Evolutionary conservation across 345 rosid genomes (phyloP).

Genomic region (Populus euphratica): DNA sequence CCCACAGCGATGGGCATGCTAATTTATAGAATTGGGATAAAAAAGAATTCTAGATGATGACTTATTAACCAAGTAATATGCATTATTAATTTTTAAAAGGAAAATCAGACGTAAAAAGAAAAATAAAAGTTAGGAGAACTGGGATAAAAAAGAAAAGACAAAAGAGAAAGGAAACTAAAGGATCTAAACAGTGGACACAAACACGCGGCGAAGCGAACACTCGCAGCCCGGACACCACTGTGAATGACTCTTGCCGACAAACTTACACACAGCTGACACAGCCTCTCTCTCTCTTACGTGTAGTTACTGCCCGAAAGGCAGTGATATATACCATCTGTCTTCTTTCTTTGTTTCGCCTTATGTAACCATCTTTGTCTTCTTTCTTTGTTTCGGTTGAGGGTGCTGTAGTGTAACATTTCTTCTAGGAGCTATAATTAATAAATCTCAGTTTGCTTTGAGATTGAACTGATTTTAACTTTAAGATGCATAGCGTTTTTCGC

Average conservation of each 20-base stretch:
- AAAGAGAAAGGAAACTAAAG: background rate
- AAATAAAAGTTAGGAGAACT: no score
- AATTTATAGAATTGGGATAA: no score
- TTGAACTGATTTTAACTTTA: background rate
- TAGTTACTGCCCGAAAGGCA: background rate
- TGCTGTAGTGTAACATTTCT: background rate
- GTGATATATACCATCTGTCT: background rate
- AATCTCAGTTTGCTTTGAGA: background rate
- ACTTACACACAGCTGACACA: background rate
- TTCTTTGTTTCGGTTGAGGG: background rate
- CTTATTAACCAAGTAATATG: no score
- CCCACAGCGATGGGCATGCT: no score
- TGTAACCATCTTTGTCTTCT: background rate
- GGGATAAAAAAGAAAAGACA: background rate
- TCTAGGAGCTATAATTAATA: background rate
- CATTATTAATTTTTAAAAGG: no score
- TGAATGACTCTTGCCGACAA: background rate
- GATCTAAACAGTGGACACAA: background rate
- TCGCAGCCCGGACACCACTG: conserved; percentile 24
- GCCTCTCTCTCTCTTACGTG: background rate
- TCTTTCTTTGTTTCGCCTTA: no score
- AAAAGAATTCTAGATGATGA: no score
- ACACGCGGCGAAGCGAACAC: conserved; percentile 48
- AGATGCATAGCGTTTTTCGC: background rate
- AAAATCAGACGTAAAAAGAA: no score